Base-by-base conservation (phyloP, 2,329 filamentous ascomycete genomes). In the Tolypocladium nubicola region DNA sequence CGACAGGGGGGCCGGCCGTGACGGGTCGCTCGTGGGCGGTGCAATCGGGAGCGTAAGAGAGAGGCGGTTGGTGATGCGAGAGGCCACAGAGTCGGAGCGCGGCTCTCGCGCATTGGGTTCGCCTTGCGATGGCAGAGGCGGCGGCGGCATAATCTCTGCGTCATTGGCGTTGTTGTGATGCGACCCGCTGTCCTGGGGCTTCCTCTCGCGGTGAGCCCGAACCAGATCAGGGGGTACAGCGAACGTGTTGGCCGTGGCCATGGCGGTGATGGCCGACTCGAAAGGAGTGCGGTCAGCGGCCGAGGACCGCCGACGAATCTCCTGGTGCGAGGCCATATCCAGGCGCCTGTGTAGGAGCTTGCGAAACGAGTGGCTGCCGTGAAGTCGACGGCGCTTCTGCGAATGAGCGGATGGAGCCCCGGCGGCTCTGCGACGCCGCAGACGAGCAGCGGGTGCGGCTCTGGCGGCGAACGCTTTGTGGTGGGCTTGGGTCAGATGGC, bases 31-130 rank as follows among this genome's bases (percentile, higher is more conserved):
- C 10, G 75, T 79, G 6, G 82, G 79, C 7, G 73, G 76, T 11
- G 81, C 78, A 64, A 86, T 83, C n/a, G 83, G 83, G 11, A 86
- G 73, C 1, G 82, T 85, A 33, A 86, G 71, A 1, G 83, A 85
- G 23, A 86, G 75, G 56, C 83, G 75, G 65, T 85, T 83, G 35
- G 78, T 75, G 61, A 77, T 77, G 40, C 82, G 74, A 23, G 80
- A 81, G 16, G 79, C 71, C 33, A 76, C 75, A 6, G 82, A 83
- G 19, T 76, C 76, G 16, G 80, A 81, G 39, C 80, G 78, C 56
- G 75, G 73, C 10, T 77, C 77, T 43, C 79, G 77, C 47, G 73
- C 74, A 49, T 73, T 70, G 16, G 70, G 66, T 11, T 66, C 65
- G 58, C 78, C 75, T 58, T 74, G 75, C 37, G 65, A 63, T 2